Evolutionary conservation across 2,329 filamentous ascomycete genomes (phyloP), one percentile per base, ranked within the genome.

Genomic region (Colletotrichum destructivum): DNA sequence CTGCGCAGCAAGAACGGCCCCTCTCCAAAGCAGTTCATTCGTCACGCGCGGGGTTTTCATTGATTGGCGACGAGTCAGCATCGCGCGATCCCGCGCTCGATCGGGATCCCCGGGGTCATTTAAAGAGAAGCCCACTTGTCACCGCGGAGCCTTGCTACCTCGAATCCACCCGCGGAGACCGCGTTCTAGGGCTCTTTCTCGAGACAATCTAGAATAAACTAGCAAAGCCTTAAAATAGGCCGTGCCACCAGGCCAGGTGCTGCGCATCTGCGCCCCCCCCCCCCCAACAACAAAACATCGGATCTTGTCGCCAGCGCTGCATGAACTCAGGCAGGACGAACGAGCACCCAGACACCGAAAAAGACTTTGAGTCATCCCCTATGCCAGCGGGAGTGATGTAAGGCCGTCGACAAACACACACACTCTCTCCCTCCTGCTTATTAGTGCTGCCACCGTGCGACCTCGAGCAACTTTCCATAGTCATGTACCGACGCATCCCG

Each of bases 371-470:
- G 16, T 21, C 44, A 21, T 44, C 31, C 40, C 15, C 60, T 31
- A n/a, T 62, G 47, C 56, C 63, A 59, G 62, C 15, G 35, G 21
- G 13, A 13, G 61, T 26, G 49, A 55, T 44, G 56, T 42, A 66
- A 46, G 56, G 63, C 31, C 47, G 42, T 35, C 56, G 52, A 38
- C 56, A 67, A 54, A 44, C 47, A 62, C 62, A 44, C 47, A n/a
- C 7, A 15, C 9, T 11, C 38, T 31, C 6, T 31, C 8, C 31
- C 31, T 31, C 31, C 31, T 31, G 31, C 31, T 31, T 31, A 9
- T 8, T 31, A 42, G 16, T 35, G 21, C 40, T 62, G 47, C 55
- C 31, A 68, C 65, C 65, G 21, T 63, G 49, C 47, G 26, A 35
- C 40, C 35, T 3, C 13, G 2, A 40, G 12, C 38, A 47, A 8